These are phyloP conservation scores for Coemansia sp. DNA, from an alignment of 192 early-diverging fungal genomes.

Conservation along the genomic window DNA sequence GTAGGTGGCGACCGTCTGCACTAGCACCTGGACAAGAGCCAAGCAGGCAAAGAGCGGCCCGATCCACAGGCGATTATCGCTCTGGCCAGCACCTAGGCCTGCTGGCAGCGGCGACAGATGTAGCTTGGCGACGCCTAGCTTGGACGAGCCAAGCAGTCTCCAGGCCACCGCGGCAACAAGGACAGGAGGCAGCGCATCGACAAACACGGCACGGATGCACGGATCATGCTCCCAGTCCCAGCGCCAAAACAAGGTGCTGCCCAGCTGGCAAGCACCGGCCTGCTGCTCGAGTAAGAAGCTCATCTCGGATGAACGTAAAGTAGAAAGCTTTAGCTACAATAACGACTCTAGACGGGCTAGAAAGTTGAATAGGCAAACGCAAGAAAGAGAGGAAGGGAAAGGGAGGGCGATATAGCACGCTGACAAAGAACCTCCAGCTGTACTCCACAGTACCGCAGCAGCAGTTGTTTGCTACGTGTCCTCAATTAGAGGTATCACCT, in stretches of 20 bases:
- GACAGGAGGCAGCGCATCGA: constrained; percentile 14
- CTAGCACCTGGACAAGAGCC: neutral
- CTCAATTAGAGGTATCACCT: no score
- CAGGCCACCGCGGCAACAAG: constrained; percentile 3
- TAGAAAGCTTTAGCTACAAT: neutral
- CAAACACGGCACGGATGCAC: constrained; percentile 16
- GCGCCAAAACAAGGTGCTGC: constrained; percentile 8
- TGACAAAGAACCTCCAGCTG: neutral
- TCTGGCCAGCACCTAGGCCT: neutral
- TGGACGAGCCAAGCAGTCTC: constrained; percentile 3
- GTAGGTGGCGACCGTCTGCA: constrained; percentile 10
- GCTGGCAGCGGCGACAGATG: neutral
- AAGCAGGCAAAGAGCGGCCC: constrained; percentile 25
- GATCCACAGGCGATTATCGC: constrained; percentile 39
- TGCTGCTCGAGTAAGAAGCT: neutral
- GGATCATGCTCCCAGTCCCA: constrained; percentile 30
- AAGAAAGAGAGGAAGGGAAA: neutral
- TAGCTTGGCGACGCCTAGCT: neutral
- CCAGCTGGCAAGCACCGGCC: constrained; percentile 4
- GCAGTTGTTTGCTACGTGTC: no score
- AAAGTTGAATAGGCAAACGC: neutral
- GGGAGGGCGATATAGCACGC: neutral
- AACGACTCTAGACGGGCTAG: neutral
- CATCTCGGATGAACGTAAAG: neutral
- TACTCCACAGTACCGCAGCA: neutral